A percentile compares a stretch with the other conserved stretches of the same genome.
phyloP scores from a whole-genome alignment of 495 filamentous ascomycete genomes.

The Cetradonia linearis region DNA sequence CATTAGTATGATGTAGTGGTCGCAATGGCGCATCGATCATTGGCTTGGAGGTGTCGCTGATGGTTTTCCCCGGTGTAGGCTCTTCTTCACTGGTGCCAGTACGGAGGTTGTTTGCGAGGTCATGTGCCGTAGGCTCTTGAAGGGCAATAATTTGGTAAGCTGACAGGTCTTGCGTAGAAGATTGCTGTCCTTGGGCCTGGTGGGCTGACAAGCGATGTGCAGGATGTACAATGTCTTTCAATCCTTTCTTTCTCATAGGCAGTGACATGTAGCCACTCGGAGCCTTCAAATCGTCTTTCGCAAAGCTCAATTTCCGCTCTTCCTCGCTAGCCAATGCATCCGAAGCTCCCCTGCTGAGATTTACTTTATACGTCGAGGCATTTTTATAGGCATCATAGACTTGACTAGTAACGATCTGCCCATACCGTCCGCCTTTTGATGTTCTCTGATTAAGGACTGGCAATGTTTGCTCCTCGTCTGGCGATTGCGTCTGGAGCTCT shows the following conservation, averaged over 20 bases:
- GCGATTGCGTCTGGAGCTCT: neutral
- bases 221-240: neutral
- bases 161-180: neutral
- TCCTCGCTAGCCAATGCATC: neutral
- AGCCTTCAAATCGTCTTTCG: neutral
- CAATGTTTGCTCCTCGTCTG: neutral
- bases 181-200: neutral
- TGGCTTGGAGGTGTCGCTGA: neutral
- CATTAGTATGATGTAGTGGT: slow-evolving; percentile 6
- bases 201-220: neutral
- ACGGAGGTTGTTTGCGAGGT: neutral
- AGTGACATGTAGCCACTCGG: neutral
- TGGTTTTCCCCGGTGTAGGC: neutral
- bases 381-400: slow-evolving; percentile 7
- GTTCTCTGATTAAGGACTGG: slow-evolving; percentile 8
- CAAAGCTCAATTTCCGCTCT: neutral
- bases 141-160: neutral
- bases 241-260: neutral
- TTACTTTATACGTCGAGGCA: slow-evolving; percentile 14
- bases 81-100: neutral
- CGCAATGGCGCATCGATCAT: neutral
- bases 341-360: slow-evolving; percentile 5
- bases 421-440: slow-evolving; percentile 11
- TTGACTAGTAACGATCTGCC: slow-evolving; percentile 12
- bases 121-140: neutral